Conservation (phyloP, 1,284 basidiomycete species). For the Pisolithus thermaeus region DNA sequence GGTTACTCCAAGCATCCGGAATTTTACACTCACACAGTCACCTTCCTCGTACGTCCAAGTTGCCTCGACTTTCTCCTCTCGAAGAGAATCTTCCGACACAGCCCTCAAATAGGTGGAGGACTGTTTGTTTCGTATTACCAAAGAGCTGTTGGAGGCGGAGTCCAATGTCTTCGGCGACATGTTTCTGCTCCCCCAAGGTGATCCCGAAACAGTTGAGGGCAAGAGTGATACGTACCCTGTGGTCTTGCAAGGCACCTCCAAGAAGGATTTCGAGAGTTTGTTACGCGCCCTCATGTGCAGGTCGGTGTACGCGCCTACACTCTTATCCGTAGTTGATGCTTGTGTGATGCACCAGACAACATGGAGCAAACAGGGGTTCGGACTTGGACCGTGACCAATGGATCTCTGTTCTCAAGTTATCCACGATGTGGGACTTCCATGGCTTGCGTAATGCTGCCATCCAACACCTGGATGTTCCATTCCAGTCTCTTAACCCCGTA, state of each 20-base stretch:
- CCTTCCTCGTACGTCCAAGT: slow-evolving; percentile 3
- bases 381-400: too few relatives aligned
- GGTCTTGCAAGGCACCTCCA: slow-evolving; percentile 1
- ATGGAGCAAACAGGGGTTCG: too few relatives aligned
- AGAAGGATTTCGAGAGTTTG: background rate
- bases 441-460: background rate
- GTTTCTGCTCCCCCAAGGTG: slow-evolving; percentile 1
- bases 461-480: background rate
- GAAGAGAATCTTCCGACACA: background rate
- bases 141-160: background rate
- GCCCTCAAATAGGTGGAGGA: slow-evolving; percentile 2
- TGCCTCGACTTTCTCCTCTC: background rate
- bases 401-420: too few relatives aligned
- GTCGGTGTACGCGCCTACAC: background rate
- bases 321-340: too few relatives aligned
- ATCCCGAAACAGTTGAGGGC: background rate
- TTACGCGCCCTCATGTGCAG: slow-evolving; percentile 3
- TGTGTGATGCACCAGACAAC: too few relatives aligned
- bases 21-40: slow-evolving; percentile 5
- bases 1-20: background rate
- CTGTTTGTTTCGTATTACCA: slow-evolving; percentile 4
- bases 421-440: too few relatives aligned
- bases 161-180: slow-evolving; percentile 8
- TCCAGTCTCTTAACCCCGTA: background rate
- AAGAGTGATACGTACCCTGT: slow-evolving; percentile 1